Base-by-base conservation (phyloP, 108 stramenopile genomes). In the Mediolabrus comicus region DNA sequence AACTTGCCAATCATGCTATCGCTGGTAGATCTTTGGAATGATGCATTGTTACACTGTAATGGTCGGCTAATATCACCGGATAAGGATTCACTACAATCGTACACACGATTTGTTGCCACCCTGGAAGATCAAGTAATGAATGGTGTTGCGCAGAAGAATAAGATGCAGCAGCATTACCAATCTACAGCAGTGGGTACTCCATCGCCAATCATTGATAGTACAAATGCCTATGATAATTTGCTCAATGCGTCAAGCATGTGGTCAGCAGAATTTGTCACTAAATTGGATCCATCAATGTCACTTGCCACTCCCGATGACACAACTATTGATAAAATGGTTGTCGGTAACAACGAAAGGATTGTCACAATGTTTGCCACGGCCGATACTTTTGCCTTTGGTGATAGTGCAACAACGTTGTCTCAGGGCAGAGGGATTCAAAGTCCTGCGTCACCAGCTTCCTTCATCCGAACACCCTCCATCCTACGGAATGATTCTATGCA, bases 1-100 rank as follows among this genome's bases (percentile, higher is more conserved):
- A 95, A 92, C 61, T 52, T 95, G 25, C 86, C 91, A 10, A 72
- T 92, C 3, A 54, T 95, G 30, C 54, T 95, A 56, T 86, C 90
- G 8, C 57, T 95, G 59, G 66, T 84, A 0, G 94, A 95, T 71
- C 31, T 89, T 32, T 95, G 94, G 94, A 95, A 95, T 58, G 91
- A 90, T 57, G 72, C 58, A 33, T 79, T 89, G 19, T 57, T 89
- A 38, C 27, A 64, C 13, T 63, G 59, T 30, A 53, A 67, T 0
- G 91, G 88, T 9, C 75, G 88, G 7, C 52, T 92, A 0, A 52
- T 90, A 0, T 79, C 87, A 0, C 85, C 87, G 0, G 90, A 82
- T 78, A 62, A 75, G 0, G 77, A 81, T 16, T 80, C 81, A 3
- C 65, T 92, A 19, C 79, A 74, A 6, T 82, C 72, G 6, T 95